Conservation (phyloP, 208 protist genomes). For the Leishmania amazonensis region DNA sequence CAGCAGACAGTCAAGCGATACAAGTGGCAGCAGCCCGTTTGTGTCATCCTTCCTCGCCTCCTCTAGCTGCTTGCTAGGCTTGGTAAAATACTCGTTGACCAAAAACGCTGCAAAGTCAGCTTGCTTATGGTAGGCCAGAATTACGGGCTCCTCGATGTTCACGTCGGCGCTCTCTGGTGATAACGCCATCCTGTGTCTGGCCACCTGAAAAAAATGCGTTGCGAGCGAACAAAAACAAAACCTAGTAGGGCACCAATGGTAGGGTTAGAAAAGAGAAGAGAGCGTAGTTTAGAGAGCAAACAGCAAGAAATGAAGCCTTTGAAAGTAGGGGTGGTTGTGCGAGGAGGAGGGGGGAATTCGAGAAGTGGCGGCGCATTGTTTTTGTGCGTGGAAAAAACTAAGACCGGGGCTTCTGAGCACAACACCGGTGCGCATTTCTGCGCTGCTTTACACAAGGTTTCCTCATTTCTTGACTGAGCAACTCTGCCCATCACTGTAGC, state of each 20-base stretch:
- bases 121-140: not conserved
- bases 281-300: not conserved
- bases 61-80: slow-evolving; percentile 12
- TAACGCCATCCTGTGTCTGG: not conserved
- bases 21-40: slow-evolving; percentile 7
- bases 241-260: not conserved
- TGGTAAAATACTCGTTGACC: slow-evolving; percentile 26
- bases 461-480: not conserved
- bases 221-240: not conserved
- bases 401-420: not conserved
- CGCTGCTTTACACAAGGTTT: not conserved
- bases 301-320: not conserved
- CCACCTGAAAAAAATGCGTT: not conserved
- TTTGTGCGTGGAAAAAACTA: not conserved
- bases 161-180: not conserved
- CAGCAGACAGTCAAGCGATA: slow-evolving; percentile 7
- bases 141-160: not conserved
- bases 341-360: not conserved
- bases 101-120: slow-evolving; percentile 29
- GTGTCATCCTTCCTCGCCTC: slow-evolving; percentile 2
- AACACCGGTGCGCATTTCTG: not conserved
- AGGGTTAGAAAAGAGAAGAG: not conserved
- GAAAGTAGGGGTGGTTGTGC: not conserved
- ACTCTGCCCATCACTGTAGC: not conserved
- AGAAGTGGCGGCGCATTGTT: not conserved